Base-by-base conservation (phyloP, 2,329 filamentous ascomycete species). In the Claviceps purpurea region DNA sequence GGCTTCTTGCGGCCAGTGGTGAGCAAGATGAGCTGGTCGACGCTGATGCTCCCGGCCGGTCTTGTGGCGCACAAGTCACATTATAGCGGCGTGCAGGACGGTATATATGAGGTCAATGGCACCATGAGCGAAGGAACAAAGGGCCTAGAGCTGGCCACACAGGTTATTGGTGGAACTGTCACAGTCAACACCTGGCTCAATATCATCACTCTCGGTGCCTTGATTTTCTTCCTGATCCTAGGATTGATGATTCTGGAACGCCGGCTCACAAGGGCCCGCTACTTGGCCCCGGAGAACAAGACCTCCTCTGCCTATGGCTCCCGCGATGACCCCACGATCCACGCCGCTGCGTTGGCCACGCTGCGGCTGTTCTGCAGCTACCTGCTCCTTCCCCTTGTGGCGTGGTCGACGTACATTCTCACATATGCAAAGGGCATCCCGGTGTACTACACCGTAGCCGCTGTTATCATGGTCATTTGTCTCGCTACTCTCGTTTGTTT, bases 301-400 rank as follows among this genome's bases (percentile, higher is more conserved):
- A 11, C 8, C 7, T 22, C 49, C 16, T n/a, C 42, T 22, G 22
- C 6, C 22, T 30, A n/a, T 39, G 37, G 48, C 34, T 38, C 26
- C 10, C n/a, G 26, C 5, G 38, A 44, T 16, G 49, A 5, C 20
- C 14, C 24, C 34, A 45, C 40, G 2, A 13, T 38, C 30, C 18
- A 54, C 49, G 10, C 55, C 8, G 58, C 57, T 0, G 38, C 55
- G 1, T 59, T 79, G 59, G 79, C 78, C 56, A 65, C 79, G 42
- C 69, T 89, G 55, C 78, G 85, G 26, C 76, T 89, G 53, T 75
- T 86, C 6, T 85, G 86, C 70, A 89, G 86, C 65, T 90, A 82
- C 66, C 84, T 90, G 59, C 71, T 89, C 45, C 68, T 89, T 6
- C 87, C 87, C 0, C 73, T 89, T 45, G 75, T 88, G 10, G 76